Evolutionary conservation across 2,329 filamentous ascomycete genomes (phyloP).

Genomic region (Aspergillus brasiliensis): DNA sequence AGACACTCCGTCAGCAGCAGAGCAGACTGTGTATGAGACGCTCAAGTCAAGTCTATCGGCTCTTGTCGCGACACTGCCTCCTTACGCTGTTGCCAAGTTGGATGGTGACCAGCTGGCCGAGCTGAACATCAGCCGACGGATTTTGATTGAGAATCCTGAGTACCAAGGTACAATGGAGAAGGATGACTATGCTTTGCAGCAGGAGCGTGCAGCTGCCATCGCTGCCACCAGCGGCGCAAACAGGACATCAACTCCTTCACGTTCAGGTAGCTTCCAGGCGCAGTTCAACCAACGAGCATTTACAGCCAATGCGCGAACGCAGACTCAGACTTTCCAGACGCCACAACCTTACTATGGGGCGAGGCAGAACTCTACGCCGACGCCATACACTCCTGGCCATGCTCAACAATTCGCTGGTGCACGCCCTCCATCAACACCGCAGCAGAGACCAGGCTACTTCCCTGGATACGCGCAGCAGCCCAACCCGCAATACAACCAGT

Average conservation of each 20-base stretch:
- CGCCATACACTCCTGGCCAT: constrained; percentile 36
- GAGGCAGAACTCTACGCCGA: constrained; percentile 35
- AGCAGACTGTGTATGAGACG: constrained; percentile 66
- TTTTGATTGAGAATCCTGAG: constrained; percentile 71
- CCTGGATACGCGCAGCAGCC: constrained; percentile 39
- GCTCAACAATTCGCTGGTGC: constrained; percentile 31
- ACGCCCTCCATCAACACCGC: constrained; percentile 38
- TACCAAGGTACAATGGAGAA: constrained; percentile 82
- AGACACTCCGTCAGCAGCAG: constrained; percentile 57
- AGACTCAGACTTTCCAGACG: constrained; percentile 31
- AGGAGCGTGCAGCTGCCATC: constrained; percentile 41
- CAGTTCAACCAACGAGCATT: constrained; percentile 40
- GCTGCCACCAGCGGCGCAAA: constrained; percentile 30
- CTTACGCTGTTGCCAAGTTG: constrained; percentile 82
- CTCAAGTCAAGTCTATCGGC: constrained; percentile 74
- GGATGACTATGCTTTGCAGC: constrained; percentile 66
- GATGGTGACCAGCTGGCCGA: constrained; percentile 84
- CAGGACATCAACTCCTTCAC: constrained; percentile 39
- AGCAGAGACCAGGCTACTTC: constrained; percentile 40
- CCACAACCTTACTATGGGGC: constrained; percentile 33
- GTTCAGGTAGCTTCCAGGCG: constrained; percentile 34
- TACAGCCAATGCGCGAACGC: constrained; percentile 30
- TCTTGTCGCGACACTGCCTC: constrained; percentile 74
- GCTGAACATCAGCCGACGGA: constrained; percentile 76
- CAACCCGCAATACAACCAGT: constrained; percentile 38